Evolutionary conservation across 2,329 filamentous ascomycete species (phyloP), one percentile per base, ranked within the genome.

Genomic region (Aureobasidium namibiae): DNA sequence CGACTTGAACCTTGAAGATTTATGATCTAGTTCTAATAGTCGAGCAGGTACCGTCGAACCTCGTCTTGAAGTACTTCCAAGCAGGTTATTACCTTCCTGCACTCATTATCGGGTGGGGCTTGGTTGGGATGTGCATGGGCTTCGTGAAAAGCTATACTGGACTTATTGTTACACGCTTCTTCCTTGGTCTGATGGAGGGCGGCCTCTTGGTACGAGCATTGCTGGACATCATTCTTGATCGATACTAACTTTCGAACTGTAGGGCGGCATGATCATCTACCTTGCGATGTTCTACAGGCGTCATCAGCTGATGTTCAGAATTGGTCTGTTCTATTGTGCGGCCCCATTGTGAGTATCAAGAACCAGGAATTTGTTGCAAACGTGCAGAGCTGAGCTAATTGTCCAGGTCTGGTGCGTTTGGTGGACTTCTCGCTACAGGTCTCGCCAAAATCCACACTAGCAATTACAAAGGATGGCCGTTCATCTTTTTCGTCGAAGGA

Each of bases 401-500:
- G 9, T 29, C 26, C 26, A 29, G 26, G 26, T 29, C 26, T 29
- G 73, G 74, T 9, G 73, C 73, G 0, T 74, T 76, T 65, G 74
- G 75, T 24, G 75, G 75, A 2, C 62, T 77, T 9, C 65, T 77
- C 1, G 75, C 75, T 1, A 73, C 72, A 11, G 75, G 74, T 14
- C 64, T 77, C 31, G 73, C 72, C 0, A 64, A 70, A 58, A 76
- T 76, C 18, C 60, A 70, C 24, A 69, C 67, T 44, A 64, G 67
- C 1, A 68, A 67, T 1, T 76, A 76, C 63, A 65, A 70, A 39
- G 68, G 68, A 46, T 76, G 74, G 74, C 71, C 70, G 0, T 73
- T 68, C 62, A 68, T 68, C 45, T 73, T 69, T 65, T 68, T 70
- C 63, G 67, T 73, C 21, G 83, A 88, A 69, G 84, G 84, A 6